Conservation (phyloP, 2,329 filamentous ascomycete species). For the Alternaria arbusti region DNA sequence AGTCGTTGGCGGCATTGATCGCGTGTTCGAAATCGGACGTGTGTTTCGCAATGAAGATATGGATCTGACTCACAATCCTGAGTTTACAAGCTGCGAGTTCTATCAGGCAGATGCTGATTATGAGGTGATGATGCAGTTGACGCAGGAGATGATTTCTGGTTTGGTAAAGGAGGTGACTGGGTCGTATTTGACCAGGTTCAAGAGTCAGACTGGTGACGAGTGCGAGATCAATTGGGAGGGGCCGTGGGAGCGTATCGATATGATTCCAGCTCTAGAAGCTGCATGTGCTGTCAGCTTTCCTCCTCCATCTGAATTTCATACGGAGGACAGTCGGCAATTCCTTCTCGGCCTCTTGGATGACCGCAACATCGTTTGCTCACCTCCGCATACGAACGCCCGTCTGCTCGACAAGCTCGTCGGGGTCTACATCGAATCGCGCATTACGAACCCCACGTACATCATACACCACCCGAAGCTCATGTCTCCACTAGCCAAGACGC, state of each 20-base stretch:
- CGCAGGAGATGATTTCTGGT: slow-evolving; percentile 89
- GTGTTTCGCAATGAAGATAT: slow-evolving; percentile 95
- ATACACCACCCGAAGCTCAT: slow-evolving; percentile 82
- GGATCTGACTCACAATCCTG: slow-evolving; percentile 94
- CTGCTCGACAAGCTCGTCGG: slow-evolving; percentile 95
- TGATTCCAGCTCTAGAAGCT: slow-evolving; percentile 93
- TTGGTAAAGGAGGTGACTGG: slow-evolving; percentile 90
- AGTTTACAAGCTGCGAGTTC: slow-evolving; percentile 98
- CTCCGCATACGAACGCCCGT: slow-evolving; percentile 88
- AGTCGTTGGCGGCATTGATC: slow-evolving; percentile 90
- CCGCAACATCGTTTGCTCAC: slow-evolving; percentile 85
- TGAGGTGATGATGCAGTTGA: slow-evolving; percentile 87
- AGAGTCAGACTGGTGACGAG: slow-evolving; percentile 82
- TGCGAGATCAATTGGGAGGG: slow-evolving; percentile 95
- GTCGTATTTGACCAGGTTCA: slow-evolving; percentile 82
- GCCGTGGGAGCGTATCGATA: slow-evolving; percentile 91
- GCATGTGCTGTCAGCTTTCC: slow-evolving; percentile 94
- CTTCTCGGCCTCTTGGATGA: slow-evolving; percentile 79
- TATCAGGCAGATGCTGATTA: slow-evolving; percentile 76
- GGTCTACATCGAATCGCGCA: slow-evolving; percentile 93
- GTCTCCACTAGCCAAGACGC: slow-evolving; percentile 97
- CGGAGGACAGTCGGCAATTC: slow-evolving; percentile 85
- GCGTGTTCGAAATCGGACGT: slow-evolving; percentile 93
- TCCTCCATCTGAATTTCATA: slow-evolving; percentile 85
- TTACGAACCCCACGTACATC: slow-evolving; percentile 92